A percentile compares a stretch with the other conserved stretches of the same genome.
Evolutionary conservation across 1,139 yeast genomes (phyloP).

Genomic region (Hyphopichia buzzinii): DNA sequence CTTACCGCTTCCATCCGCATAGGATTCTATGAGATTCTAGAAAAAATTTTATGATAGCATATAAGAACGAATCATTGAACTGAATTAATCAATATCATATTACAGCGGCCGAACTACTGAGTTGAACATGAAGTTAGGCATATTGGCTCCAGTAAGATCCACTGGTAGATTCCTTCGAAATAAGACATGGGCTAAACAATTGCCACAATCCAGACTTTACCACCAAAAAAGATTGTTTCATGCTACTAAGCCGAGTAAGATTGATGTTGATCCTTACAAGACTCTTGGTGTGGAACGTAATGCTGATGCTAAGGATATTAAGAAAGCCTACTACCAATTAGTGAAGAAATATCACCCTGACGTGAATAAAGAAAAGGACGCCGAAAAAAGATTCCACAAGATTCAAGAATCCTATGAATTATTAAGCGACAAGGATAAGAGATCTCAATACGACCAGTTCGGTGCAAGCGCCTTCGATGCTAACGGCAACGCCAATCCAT

Average conservation of each 20-base stretch:
- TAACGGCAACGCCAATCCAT: conserved; percentile 58
- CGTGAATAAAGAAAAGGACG: conserved; percentile 85
- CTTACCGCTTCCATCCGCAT: neutral
- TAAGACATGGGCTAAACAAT: neutral
- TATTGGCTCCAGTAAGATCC: neutral
- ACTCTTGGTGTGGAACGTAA: conserved; percentile 71
- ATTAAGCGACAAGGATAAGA: conserved; percentile 80
- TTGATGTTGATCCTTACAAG: conserved; percentile 74
- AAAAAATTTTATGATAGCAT: conserved; percentile 1
- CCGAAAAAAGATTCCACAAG: conserved; percentile 87
- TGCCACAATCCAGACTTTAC: neutral
- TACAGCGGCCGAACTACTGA: neutral
- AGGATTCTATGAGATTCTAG: conserved; percentile 2
- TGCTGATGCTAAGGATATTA: conserved; percentile 82
- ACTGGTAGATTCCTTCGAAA: neutral
- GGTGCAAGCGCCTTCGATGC: conserved; percentile 85
- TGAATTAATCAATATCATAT: neutral
- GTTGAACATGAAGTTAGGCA: neutral
- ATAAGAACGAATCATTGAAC: too few relatives aligned
- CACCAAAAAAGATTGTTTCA: conserved; percentile 24
- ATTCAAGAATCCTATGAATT: conserved; percentile 94
- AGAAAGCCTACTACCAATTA: conserved; percentile 87
- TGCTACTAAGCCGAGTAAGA: conserved; percentile 15
- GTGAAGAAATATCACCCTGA: conserved; percentile 97
- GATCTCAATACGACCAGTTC: conserved; percentile 86